Conservation (phyloP, 495 filamentous ascomycete genomes). For the Talaromyces proteolyticus region DNA sequence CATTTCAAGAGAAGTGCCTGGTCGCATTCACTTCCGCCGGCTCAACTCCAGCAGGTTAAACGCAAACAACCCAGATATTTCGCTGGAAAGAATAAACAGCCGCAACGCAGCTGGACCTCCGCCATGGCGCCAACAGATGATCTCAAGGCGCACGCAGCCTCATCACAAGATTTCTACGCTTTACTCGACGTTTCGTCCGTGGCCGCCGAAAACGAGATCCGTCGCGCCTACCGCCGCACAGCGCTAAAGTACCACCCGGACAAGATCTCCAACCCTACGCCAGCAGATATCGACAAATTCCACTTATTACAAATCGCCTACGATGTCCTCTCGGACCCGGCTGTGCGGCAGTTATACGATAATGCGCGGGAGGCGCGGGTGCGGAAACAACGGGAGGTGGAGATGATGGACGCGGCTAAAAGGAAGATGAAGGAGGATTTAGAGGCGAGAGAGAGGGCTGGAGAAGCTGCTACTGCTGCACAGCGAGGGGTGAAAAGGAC, state of each 20-base stretch:
- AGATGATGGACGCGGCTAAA: slow-evolving; percentile 59
- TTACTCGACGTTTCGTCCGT: slow-evolving; percentile 64
- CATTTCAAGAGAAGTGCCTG: no score
- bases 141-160: slow-evolving; percentile 50
- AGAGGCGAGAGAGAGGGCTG: slow-evolving; percentile 53
- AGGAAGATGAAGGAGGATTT: slow-evolving; percentile 73
- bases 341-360: slow-evolving; percentile 60
- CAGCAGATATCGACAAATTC: slow-evolving; percentile 62
- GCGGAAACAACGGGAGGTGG: slow-evolving; percentile 56
- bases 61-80: no score
- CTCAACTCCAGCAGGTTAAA: no score
- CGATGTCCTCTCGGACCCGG: slow-evolving; percentile 62
- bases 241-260: slow-evolving; percentile 91
- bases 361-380: slow-evolving; percentile 57
- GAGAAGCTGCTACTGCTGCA: slow-evolving; percentile 13
- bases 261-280: slow-evolving; percentile 55
- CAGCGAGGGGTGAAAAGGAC: slow-evolving; percentile 39
- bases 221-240: slow-evolving; percentile 80
- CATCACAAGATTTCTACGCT: slow-evolving; percentile 74
- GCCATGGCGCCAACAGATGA: slow-evolving; percentile 41
- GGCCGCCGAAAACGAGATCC: slow-evolving; percentile 66
- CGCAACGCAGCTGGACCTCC: neutral
- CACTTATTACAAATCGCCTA: slow-evolving; percentile 67
- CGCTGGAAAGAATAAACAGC: neutral
- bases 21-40: no score